Evolutionary conservation across 2,329 filamentous ascomycete species (phyloP), one percentile per base, ranked within the genome.

Genomic region (Dryadomyces sulphureus): DNA sequence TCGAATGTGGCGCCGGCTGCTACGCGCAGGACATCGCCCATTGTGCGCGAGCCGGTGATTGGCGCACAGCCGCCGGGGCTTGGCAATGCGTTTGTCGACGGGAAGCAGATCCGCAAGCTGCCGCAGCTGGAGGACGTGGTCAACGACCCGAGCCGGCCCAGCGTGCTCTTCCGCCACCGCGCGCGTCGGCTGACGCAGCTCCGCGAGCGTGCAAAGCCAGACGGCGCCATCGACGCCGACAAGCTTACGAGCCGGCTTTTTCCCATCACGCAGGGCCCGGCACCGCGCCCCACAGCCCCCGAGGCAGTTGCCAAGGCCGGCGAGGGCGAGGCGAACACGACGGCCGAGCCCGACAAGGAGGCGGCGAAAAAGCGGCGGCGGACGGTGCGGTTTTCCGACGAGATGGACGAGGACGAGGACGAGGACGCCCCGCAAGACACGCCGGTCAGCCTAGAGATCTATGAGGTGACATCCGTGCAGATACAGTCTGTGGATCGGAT

Each of bases 121-220:
- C 6, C 22, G 8, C n/a, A 52, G 12, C 55, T 75, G 4, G 54
- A 52, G 14, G 62, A 68, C 3, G 58, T 46, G 8, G 65, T 68
- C 48, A 55, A 55, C 14, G 66, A 76, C 54, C 53, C 64, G 8
- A 60, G 53, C 2, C 70, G 62, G 49, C 56, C 1, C 62, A 64
- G 0, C 69, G 63, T 40, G 48, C 65, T 9, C 69, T 74, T 38
- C 56, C 65, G 57, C 5, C 53, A 59, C 49, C 64, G 60, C 9
- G 50, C 60, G 8, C 53, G 56, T 22, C 65, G 69, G 30, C 57
- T 66, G 19, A 62, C 68, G 2, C 60, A 69, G 48, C 60, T 70
- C 27, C 56, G 57, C 36, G 61, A 59, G 6, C 66, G 68, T 24
- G 65, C 67, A 19, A 64, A 61, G 45, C 65, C 65, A 39, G 72